Evolutionary conservation across 2,329 filamentous ascomycete genomes (phyloP).

Genomic region (Trichoderma breve): DNA sequence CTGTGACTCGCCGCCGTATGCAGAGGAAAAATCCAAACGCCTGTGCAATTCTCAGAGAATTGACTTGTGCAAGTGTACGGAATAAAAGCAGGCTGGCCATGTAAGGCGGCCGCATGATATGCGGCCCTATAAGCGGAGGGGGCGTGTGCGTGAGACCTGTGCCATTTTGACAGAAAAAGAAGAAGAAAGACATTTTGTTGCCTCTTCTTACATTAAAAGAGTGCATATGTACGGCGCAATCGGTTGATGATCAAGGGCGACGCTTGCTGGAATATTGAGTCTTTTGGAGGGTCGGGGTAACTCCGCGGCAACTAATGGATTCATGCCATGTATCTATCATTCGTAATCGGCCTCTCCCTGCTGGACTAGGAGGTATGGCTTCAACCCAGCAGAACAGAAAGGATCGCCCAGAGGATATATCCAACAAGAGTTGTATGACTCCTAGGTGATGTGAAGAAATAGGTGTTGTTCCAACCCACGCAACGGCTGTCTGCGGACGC

Average conservation of each 20-base stretch:
- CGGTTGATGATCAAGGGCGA: not conserved
- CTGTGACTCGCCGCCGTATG: constrained; percentile 13
- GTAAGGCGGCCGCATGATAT: constrained; percentile 27
- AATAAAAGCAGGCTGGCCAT: constrained; percentile 3
- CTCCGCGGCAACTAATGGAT: not conserved
- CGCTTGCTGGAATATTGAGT: constrained; percentile 1
- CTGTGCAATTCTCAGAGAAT: not conserved
- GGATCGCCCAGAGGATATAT: not conserved
- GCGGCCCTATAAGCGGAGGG: constrained; percentile 26
- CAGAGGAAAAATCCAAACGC: not conserved
- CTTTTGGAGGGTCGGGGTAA: not conserved
- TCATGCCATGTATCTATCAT: not conserved
- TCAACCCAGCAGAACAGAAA: not conserved
- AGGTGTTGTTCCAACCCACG: not conserved
- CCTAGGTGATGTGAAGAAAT: not conserved
- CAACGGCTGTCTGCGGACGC: not conserved
- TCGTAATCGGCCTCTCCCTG: not conserved
- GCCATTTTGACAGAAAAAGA: constrained; percentile 8
- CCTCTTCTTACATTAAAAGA: not conserved
- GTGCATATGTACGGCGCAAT: not conserved
- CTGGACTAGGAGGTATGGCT: not conserved
- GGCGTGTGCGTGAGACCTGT: constrained; percentile 18
- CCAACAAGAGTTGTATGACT: not conserved
- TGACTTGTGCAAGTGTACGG: constrained; percentile 13
- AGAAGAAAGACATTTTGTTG: not conserved